Base-by-base conservation (phyloP, 352 stramenopile species). In the Globisporangium nagaii region DNA sequence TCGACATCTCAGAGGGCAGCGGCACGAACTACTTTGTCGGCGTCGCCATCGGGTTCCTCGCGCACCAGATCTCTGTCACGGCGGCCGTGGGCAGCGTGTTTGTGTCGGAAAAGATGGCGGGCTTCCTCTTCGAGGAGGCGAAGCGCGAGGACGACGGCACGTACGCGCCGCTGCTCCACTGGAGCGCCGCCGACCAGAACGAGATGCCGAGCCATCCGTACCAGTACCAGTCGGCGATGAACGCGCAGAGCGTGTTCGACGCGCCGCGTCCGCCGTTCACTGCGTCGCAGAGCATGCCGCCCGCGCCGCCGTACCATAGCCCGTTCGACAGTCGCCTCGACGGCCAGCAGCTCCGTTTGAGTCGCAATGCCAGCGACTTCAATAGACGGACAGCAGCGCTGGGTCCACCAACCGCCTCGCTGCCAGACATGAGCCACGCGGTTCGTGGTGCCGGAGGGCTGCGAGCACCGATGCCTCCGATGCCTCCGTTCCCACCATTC, bases 11-110 rank as follows among this genome's bases (percentile, higher is more conserved):
- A 1, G 47, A 59, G 11, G 50, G 43, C 11, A 54, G 51, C 37
- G 58, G 58, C 11, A 58, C 27, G 49, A 65, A 41, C 25, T 77
- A 46, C 12, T 73, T 87, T 43, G 66, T 73, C 5, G 74, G 64
- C 10, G 22, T 89, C 31, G 73, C 78, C 2, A 72, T 82, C 20
- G 72, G 65, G 35, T 86, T 89, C 51, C 67, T 87, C 40, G 75
- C 78, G 17, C 73, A 89, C 58, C 78, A 89, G 45, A 61, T 86
- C 15, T 60, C 73, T 0, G 63, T 83, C 17, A 77, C 71, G 0
- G 67, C 78, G 7, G 71, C 75, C 0, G 43, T 52, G n/a, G 61
- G 53, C 1, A 65, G 67, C 25, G 47, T 85, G 27, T 74, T 61
- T 40, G 63, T 87, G 22, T 89, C 78, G 3, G 59, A 67, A n/a